phyloP scores from a whole-genome alignment of 1,139 yeast genomes.

The Diutina pseudorugosa region DNA sequence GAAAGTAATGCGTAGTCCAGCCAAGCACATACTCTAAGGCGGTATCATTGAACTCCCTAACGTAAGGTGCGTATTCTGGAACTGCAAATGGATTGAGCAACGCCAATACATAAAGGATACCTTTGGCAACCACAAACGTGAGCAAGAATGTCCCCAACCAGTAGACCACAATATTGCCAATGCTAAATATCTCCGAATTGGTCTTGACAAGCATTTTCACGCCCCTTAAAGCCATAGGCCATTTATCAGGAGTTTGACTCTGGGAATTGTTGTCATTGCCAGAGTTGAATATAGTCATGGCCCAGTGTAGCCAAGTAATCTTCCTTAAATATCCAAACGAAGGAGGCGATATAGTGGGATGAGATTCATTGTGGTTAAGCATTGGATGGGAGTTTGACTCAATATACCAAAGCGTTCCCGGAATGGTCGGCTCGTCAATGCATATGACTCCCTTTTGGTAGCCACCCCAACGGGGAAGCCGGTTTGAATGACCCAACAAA shows the following conservation, averaged over 20 bases:
- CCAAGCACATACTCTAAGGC: constrained; percentile 20
- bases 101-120: constrained; percentile 12
- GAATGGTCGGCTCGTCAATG: constrained; percentile 46
- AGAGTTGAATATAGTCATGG: constrained; percentile 20
- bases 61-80: constrained; percentile 9
- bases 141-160: constrained; percentile 15
- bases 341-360: constrained; percentile 9
- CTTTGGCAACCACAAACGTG: constrained; percentile 12
- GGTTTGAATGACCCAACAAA: constrained; percentile 47
- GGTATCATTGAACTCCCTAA: constrained; percentile 12
- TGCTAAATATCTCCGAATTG: constrained; percentile 16
- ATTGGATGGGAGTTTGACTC: constrained; percentile 45
- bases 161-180: constrained; percentile 27
- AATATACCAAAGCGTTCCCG: constrained; percentile 52
- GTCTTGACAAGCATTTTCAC: background rate
- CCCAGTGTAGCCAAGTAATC: constrained; percentile 22
- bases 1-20: constrained; percentile 24
- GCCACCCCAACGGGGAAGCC: constrained; percentile 59
- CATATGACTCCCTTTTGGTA: constrained; percentile 71
- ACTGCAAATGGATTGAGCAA: constrained; percentile 23
- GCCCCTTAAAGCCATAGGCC: constrained; percentile 18
- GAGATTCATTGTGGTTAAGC: background rate
- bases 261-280: constrained; percentile 17
- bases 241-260: constrained; percentile 22
- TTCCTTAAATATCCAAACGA: constrained; percentile 16